phyloP scores from a whole-genome alignment of 805 yeast species.

The Candida tibetensis region DNA sequence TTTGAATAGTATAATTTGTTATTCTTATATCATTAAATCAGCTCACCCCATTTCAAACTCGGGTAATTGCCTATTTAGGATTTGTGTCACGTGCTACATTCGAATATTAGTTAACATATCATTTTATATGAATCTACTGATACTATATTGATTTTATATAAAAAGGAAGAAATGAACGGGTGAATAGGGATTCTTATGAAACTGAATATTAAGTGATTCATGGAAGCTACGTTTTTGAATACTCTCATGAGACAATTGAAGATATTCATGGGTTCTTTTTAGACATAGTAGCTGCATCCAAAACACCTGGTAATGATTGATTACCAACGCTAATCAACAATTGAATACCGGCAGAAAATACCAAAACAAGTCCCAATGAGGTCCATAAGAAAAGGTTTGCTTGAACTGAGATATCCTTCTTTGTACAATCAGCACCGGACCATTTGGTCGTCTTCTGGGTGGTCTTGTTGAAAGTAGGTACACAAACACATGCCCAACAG shows the following conservation, averaged over 20 bases:
- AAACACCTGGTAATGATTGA: constrained; percentile 67
- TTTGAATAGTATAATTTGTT: no score
- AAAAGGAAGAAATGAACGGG: constrained; percentile 1
- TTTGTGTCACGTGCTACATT: no score
- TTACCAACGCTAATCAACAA: constrained; percentile 53
- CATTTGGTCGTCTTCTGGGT: constrained; percentile 48
- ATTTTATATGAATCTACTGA: neutral
- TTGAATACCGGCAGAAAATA: constrained; percentile 51
- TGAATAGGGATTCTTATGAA: no score
- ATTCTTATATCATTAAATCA: no score
- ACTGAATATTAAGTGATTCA: neutral
- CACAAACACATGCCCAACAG: constrained; percentile 53
- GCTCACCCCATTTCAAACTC: no score
- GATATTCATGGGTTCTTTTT: constrained; percentile 26
- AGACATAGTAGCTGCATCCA: constrained; percentile 54
- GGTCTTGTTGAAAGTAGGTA: constrained; percentile 40
- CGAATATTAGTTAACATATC: neutral
- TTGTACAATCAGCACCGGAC: constrained; percentile 61
- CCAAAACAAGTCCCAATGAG: constrained; percentile 43
- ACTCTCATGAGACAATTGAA: constrained; percentile 1
- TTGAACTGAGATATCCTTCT: constrained; percentile 63
- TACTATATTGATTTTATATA: no score
- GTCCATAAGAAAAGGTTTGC: constrained; percentile 73
- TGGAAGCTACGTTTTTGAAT: constrained; percentile 1
- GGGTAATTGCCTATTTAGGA: no score